Base-by-base conservation (phyloP, 2,329 filamentous ascomycete genomes). In the Coniella lustricola region DNA sequence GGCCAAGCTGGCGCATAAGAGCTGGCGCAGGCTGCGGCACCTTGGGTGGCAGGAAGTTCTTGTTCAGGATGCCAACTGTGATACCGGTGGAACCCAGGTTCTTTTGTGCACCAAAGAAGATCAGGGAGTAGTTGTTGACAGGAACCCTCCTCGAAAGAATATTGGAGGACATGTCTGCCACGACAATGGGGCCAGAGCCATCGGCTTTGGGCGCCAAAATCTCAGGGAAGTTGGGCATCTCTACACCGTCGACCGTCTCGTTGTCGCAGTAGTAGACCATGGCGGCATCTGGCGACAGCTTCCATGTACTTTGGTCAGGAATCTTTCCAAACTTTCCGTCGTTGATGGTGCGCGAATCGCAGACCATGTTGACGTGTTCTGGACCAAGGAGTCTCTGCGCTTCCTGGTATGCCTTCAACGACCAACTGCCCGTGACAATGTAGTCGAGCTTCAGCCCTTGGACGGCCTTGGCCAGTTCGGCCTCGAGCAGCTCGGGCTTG, bases 61-160 rank as follows among this genome's bases (percentile, higher is more conserved):
- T 95, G 63, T 84, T 85, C 60, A 97, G 75, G 42, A 96, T 83
- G 13, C 86, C 84, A 22, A 95, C 86, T 5, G 91, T 93, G 52
- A 97, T 79, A 51, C 91, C 91, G 1, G 91, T 83, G 3, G 79
- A 81, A 22, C 90, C 91, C 10, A 96, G 76, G 68, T 97, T 96
- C 79, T 97, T 96, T 65, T 96, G 91, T 0, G 90, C 90, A 40
- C 90, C 90, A 54, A 90, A 94, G 70, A 96, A 96, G 62, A 97
- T 85, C 56, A 85, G 73, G 1, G 84, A 85, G 67, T 85, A 95
- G 62, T 93, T 90, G 57, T 73, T 74, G 41, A 94, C 77, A 31
- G 90, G 84, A 20, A 96, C 77, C 54, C 76, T 77, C 37, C 89
- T 75, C 40, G 87, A 89, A 44, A 97, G 81, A 62, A 97, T 95